Conservation (phyloP, 192 early-diverging fungal genomes). For the Kappamyces sp. region DNA sequence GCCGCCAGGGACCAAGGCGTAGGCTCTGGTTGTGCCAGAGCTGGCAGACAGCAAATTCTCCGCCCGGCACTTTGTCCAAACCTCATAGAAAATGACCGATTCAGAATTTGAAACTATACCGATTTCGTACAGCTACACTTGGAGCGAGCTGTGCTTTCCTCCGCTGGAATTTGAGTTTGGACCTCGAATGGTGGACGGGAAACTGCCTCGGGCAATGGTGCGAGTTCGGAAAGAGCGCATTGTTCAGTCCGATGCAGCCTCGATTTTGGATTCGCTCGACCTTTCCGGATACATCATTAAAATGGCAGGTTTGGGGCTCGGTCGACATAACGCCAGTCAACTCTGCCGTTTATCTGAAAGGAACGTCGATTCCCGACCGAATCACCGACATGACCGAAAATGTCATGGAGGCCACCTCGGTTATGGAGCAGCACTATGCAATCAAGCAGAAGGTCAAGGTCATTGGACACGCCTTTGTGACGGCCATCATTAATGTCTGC, state of each 20-base stretch:
- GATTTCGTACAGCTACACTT: slow-evolving; percentile 1
- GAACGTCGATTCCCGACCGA: slow-evolving; percentile 9
- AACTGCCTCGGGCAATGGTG: neutral
- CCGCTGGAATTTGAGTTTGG: slow-evolving; percentile 13
- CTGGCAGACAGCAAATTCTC: too few relatives aligned
- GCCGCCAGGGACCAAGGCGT: too few relatives aligned
- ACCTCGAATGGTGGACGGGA: neutral
- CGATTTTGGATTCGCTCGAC: neutral
- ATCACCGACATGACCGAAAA: slow-evolving; percentile 16
- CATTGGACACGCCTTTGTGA: slow-evolving; percentile 10
- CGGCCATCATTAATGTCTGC: neutral
- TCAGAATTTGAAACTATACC: neutral
- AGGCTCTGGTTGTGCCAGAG: too few relatives aligned
- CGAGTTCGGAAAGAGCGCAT: slow-evolving; percentile 5
- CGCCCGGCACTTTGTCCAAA: neutral
- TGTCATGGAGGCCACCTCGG: slow-evolving; percentile 4
- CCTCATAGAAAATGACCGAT: slow-evolving; percentile 4
- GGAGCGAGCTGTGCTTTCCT: slow-evolving; percentile 1
- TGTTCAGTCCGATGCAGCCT: neutral
- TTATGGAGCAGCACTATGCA: slow-evolving; percentile 18
- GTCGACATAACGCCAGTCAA: slow-evolving; percentile 1
- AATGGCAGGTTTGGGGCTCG: slow-evolving; percentile 7
- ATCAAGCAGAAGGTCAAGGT: slow-evolving; percentile 14
- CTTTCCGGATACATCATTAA: neutral
- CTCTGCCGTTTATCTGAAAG: slow-evolving; percentile 13